Evolutionary conservation across 345 rosid species (phyloP), one percentile per base, ranked within the genome.

Genomic region (Pistacia integerrima): DNA sequence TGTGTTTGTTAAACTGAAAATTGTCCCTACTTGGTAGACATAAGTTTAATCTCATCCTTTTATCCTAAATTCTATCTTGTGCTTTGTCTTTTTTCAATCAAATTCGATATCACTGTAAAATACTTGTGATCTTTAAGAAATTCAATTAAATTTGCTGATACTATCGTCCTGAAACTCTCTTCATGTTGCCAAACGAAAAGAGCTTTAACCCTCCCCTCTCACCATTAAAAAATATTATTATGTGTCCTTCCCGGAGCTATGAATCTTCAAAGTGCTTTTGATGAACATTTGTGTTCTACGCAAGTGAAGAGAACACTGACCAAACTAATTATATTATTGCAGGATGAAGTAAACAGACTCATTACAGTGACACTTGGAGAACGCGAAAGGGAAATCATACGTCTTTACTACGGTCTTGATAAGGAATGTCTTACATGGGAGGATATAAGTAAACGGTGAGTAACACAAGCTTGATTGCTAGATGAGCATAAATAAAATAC

Each of bases 371-470:
- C 93, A 20, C 97, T 96, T 8, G 80, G 75, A 76, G 88, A 85
- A 79, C 84, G 99, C 22, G 99, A 96, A 70, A 86, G 80, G 82
- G 94, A 96, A 75, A 96, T 96, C 20, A 86, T 96, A 25, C 89
- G 93, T 28, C 92, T 93, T 71, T 96, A 96, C 84, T 82, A 93
- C 62, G 98, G 97, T 67, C 85, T 92, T 44, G 97, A 88, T 79
- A 83, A 85, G 5, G 92, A 89, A 89, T 83, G 91, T 81, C 97
- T 93, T 76, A 90, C 98, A n/a, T 91, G 98, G 97, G 98, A 93
- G 85, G 97, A 96, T 79, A 96, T 96, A 61, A 96, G 99, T 74
- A 96, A 93, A 83, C 89, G 97, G 99, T 93, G 77, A 86, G 89
- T 80, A 41, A 35, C 51, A 44, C 22, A 30, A 41, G n/a, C 11